Base-by-base conservation (phyloP, 2,329 filamentous ascomycete genomes). In the Diaporthe ampelina region DNA sequence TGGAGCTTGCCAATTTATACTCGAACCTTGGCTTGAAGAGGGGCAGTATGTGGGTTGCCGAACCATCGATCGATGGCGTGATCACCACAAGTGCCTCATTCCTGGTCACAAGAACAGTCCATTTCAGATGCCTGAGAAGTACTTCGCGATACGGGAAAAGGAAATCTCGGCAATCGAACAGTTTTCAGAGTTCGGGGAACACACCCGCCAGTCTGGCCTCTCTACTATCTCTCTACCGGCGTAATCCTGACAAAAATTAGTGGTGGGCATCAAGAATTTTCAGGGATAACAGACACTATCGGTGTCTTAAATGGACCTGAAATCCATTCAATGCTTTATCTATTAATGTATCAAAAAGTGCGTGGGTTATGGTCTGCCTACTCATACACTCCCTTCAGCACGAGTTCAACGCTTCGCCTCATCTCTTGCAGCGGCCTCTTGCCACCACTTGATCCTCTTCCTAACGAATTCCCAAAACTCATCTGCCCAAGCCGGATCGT, bases 401-500 rank as follows among this genome's bases (percentile, higher is more conserved):
- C n/a, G 8, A 19, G 2, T 43, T n/a, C 26, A 43, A 19, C 2
- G n/a, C 13, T 19, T 29, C 5, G 6, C 11, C 3, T 24, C 13
- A 4, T 43, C 58, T 17, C 58, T 61, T 21, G 7, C 58, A 61
- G 58, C 58, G 40, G 58, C 58, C 13, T 61, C 58, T 61, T 61
- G 58, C 58, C 58, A 61, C 58, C 58, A 61, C n/a, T 61, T 61
- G 35, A 61, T 61, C 19, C 37, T 61, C 15, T 61, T 45, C n/a
- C 37, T 43, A 7, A 61, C 58, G 19, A 61, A 61, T 29, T 43
- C 58, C 58, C 58, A 61, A 5, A 61, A 61, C 11, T 61, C 58
- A 29, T 61, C 58, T 43, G 24, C 58, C 58, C 58, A 61, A 8
- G 58, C 58, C n/a, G 58, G 37, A 4, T 61, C 37, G n/a, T 61